Base-by-base conservation (phyloP, 75 land plant genomes). In the Picea glauca region DNA sequence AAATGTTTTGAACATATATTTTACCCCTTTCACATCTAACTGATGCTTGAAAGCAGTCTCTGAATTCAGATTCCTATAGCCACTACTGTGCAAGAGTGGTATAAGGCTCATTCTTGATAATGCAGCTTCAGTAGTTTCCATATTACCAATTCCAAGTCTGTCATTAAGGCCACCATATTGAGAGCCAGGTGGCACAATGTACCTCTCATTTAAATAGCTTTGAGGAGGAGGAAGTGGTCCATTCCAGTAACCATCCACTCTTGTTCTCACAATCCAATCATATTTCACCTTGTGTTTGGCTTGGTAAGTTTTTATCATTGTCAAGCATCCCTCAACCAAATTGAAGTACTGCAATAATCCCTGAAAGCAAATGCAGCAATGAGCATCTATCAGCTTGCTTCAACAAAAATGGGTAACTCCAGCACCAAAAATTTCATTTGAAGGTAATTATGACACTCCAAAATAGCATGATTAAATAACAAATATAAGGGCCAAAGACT, bases 261-360 rank as follows among this genome's bases (percentile, higher is more conserved):
- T 87, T 38, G 95, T 91, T 62, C 95, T 78, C 8, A 93, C 77
- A 59, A 93, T 85, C 93, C 91, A 91, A 59, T 91, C 90, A 81
- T 93, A 93, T 15, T 77, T 84, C 35, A 91, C 73, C 14, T 85
- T 81, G 83, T 82, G 59, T 23, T 78, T 67, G 15, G 15, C 21
- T 74, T 93, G 90, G 81, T 85, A 78, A 9, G 76, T 12, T 9
- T 68, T 57, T 23, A 93, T 93, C 86, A 93, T 83, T 60, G 65
- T 40, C 78, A 88, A 80, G 77, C 95, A 93, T 15, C 94, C 94
- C 68, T 93, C 94, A 11, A 93, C 94, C 75, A 93, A 82, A 60
- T 87, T 87, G 83, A 93, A 93, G 83, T 93, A 93, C 76, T 93
- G 95, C 75, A 93, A 68, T 35, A 93, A 72, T 9, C 95, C 95